These are phyloP conservation scores for Rhizopus arrhizus DNA, from an alignment of 371 early-diverging fungal species.

Conservation along the genomic window DNA sequence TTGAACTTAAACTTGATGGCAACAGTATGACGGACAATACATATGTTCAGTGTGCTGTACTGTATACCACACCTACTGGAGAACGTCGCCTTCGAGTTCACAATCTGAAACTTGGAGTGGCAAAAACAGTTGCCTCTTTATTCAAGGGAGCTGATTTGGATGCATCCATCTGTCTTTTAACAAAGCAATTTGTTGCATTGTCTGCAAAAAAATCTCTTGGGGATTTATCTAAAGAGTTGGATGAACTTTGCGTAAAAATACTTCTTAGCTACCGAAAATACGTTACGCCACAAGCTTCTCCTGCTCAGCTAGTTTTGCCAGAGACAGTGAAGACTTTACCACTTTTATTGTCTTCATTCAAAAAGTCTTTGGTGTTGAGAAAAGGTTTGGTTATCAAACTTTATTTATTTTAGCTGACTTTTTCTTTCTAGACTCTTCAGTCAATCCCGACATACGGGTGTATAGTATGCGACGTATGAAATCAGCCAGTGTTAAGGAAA, in stretches of 20 bases:
- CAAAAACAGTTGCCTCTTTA: conserved; percentile 73
- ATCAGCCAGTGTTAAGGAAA: conserved; percentile 67
- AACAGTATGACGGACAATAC: conserved; percentile 79
- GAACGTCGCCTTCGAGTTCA: conserved; percentile 92
- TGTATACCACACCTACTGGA: conserved; percentile 89
- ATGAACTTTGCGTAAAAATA: conserved; percentile 80
- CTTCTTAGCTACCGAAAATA: conserved; percentile 86
- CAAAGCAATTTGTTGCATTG: conserved; percentile 77
- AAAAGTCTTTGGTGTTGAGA: conserved; percentile 79
- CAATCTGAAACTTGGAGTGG: conserved; percentile 82
- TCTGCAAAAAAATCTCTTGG: conserved; percentile 66
- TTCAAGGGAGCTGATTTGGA: conserved; percentile 94
- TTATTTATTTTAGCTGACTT: neutral
- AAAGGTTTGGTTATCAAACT: conserved; percentile 46
- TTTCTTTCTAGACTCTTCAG: conserved; percentile 42
- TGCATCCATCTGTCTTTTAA: conserved; percentile 81
- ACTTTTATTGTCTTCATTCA: conserved; percentile 75
- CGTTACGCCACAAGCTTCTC: conserved; percentile 79
- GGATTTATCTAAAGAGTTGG: conserved; percentile 77
- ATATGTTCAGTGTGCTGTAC: conserved; percentile 86
- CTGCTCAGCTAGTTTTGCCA: conserved; percentile 92
- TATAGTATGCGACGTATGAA: conserved; percentile 76
- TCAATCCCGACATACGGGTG: conserved; percentile 78
- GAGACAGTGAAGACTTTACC: conserved; percentile 92
- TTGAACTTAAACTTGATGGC: conserved; percentile 84